These are phyloP conservation scores for Tinospora cordifolia DNA, from an alignment of 164 flowering plant genomes.

Conservation along the genomic window DNA sequence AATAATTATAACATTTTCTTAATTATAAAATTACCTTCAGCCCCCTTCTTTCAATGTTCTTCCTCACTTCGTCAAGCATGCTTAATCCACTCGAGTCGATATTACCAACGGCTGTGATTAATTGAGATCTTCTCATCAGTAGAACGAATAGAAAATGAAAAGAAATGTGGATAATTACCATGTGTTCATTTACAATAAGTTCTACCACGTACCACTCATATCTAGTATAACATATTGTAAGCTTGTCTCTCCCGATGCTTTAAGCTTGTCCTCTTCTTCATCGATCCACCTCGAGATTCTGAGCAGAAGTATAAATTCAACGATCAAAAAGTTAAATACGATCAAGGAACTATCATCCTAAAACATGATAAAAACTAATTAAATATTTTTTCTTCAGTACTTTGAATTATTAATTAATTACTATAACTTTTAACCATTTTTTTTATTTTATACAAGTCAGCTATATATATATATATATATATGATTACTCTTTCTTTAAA, in stretches of 20 bases:
- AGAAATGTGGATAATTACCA: background rate
- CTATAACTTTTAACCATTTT: no score
- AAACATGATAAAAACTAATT: background rate
- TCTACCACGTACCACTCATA: constrained; percentile 21
- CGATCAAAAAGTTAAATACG: background rate
- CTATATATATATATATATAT: no score
- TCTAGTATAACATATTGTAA: constrained; percentile 66
- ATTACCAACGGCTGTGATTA: constrained; percentile 45
- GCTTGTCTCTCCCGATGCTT: constrained; percentile 32
- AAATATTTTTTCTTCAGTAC: no score
- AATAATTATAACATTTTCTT: no score
- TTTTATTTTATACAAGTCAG: no score
- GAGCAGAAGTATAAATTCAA: background rate
- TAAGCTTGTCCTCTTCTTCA: constrained; percentile 67
- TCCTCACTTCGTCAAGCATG: constrained; percentile 66
- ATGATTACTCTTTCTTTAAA: background rate
- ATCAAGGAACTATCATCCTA: no score
- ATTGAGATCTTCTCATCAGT: no score
- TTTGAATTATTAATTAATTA: no score
- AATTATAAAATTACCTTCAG: constrained; percentile 68
- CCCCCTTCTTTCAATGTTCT: constrained; percentile 37
- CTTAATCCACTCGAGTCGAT: constrained; percentile 82
- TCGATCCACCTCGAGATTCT: constrained; percentile 55
- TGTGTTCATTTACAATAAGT: constrained; percentile 1
- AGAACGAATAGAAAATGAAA: background rate